phyloP scores from a whole-genome alignment of 163 green algal species.

The Chlorella variabilis region DNA sequence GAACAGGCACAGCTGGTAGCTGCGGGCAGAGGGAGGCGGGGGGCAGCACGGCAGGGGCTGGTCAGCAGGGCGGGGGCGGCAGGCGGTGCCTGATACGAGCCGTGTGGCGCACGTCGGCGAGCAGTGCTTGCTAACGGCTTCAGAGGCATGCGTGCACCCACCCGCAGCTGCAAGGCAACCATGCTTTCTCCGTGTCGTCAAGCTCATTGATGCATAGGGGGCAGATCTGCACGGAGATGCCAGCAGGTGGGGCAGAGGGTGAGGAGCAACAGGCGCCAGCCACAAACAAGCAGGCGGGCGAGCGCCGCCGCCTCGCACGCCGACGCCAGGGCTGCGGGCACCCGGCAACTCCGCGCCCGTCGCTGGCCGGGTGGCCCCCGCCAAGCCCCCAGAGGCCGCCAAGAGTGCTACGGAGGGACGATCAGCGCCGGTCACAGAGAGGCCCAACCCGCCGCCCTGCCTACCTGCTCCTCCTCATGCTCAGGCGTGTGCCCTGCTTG shows the following conservation, averaged over 20 bases:
- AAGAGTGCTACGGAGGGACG: too few species aligned
- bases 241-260: neutral
- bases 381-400: too few species aligned
- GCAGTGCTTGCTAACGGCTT: neutral
- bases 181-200: constrained; percentile 38
- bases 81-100: too few species aligned
- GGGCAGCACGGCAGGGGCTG: neutral
- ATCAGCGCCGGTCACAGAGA: neutral
- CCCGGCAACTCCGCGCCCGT: too few species aligned
- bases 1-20: constrained; percentile 53
- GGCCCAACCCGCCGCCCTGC: neutral
- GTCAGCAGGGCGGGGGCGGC: neutral
- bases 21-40: neutral
- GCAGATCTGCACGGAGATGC: constrained; percentile 17
- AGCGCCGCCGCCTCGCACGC: too few species aligned
- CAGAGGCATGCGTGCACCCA: neutral
- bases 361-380: too few species aligned
- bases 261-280: too few species aligned
- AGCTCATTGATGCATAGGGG: constrained; percentile 45
- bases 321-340: too few species aligned
- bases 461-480: constrained; percentile 2
- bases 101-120: too few species aligned
- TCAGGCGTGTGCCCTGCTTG: neutral
- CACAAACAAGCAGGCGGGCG: too few species aligned
- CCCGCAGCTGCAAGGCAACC: constrained; percentile 41